phyloP scores from a whole-genome alignment of 208 protist genomes.

The Leishmania amazonensis region DNA sequence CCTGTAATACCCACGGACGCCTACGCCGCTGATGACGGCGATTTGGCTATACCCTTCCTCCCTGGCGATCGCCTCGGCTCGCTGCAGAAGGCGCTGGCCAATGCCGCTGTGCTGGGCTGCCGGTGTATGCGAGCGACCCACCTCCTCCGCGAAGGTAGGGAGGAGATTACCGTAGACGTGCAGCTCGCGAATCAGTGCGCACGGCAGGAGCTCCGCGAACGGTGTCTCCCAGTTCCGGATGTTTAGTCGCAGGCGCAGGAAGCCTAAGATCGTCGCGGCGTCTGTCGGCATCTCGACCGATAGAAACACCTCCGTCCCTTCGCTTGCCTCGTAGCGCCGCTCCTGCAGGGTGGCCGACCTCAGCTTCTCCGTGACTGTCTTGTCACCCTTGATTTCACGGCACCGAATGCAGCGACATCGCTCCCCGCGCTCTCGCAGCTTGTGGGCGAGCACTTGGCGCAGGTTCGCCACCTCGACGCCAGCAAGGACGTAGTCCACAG shows the following conservation, averaged over 20 bases:
- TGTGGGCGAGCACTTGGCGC: slow-evolving; percentile 93
- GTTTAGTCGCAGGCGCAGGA: slow-evolving; percentile 75
- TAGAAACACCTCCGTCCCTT: slow-evolving; percentile 78
- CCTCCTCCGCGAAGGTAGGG: slow-evolving; percentile 40
- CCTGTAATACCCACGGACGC: slow-evolving; percentile 97
- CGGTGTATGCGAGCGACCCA: slow-evolving; percentile 13
- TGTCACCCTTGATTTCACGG: slow-evolving; percentile 89
- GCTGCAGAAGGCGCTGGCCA: slow-evolving; percentile 95
- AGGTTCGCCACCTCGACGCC: slow-evolving; percentile 98
- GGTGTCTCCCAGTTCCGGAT: slow-evolving; percentile 89
- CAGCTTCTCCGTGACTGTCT: slow-evolving; percentile 45
- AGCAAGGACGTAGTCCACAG: slow-evolving; percentile 96
- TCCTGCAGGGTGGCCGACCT: slow-evolving; percentile 48
- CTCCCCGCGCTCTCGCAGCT: slow-evolving; percentile 89
- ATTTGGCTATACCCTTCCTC: slow-evolving; percentile 91
- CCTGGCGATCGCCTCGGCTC: slow-evolving; percentile 95
- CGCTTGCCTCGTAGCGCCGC: slow-evolving; percentile 68
- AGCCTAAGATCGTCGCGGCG: slow-evolving; percentile 76
- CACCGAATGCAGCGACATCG: slow-evolving; percentile 96
- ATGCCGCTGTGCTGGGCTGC: slow-evolving; percentile 97
- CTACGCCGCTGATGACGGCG: slow-evolving; percentile 98
- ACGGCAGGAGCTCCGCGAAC: slow-evolving; percentile 92
- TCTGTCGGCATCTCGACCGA: slow-evolving; percentile 73
- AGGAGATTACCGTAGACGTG: slow-evolving; percentile 95
- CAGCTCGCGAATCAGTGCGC: slow-evolving; percentile 97